Percentiles rank a stretch among this genome's conserved stretches.
These are phyloP conservation scores for Aureobasidium uvarum DNA, from an alignment of 2,329 filamentous ascomycete genomes.

Conservation along the genomic window DNA sequence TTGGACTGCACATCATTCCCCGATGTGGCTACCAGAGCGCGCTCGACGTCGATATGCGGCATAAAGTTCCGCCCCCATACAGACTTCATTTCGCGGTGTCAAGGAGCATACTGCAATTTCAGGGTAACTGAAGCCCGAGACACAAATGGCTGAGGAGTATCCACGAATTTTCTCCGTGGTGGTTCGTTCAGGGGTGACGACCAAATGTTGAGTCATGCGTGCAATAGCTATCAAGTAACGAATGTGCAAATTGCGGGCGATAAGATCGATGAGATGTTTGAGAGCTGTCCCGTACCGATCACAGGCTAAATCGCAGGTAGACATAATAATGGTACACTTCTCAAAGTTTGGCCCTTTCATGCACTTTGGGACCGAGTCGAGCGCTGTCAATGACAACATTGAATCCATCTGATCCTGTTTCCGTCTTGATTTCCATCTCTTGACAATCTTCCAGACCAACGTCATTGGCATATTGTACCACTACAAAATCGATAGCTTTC, in stretches of 20 bases:
- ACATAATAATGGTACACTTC: constrained; percentile 4
- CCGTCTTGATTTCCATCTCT: constrained; percentile 58
- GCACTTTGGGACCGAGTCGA: constrained; percentile 19
- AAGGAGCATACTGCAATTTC: background rate
- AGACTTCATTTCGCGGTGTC: background rate
- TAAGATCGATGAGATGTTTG: constrained; percentile 11
- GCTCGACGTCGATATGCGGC: constrained; percentile 1
- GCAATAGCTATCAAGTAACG: constrained; percentile 3
- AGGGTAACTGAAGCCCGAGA: background rate
- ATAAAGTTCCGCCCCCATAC: constrained; percentile 5
- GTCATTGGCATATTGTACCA: constrained; percentile 85
- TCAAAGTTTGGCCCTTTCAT: constrained; percentile 16
- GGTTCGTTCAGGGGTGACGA: background rate
- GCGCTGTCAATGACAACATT: constrained; percentile 36
- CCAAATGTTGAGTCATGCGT: background rate
- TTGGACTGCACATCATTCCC: constrained; percentile 4
- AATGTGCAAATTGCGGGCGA: background rate
- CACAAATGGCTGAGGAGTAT: background rate
- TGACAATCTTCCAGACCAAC: constrained; percentile 84
- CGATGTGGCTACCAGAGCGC: background rate
- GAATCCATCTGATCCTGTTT: constrained; percentile 33
- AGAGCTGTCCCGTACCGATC: background rate
- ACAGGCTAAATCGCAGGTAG: background rate
- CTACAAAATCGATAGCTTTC: constrained; percentile 75
- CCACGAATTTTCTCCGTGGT: background rate